Evolutionary conservation across 2,329 filamentous ascomycete species (phyloP).

Genomic region (Arachnomyces sp.): DNA sequence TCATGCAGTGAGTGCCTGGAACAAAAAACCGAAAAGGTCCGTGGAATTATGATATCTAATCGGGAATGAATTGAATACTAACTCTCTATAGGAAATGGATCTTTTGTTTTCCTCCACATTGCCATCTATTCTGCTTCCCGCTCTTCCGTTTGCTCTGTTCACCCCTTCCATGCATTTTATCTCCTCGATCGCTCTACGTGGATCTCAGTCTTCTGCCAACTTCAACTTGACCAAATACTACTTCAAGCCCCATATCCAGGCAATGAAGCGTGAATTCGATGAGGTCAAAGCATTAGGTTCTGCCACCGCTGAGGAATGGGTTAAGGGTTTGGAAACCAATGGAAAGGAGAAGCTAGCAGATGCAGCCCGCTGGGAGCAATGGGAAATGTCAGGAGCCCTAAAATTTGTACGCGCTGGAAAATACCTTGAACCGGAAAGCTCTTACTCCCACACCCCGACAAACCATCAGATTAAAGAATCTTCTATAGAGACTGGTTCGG

Average conservation of each 20-base stretch:
- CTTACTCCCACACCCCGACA: not conserved
- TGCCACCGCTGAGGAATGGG: slow-evolving; percentile 66
- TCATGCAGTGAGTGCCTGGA: slow-evolving; percentile 60
- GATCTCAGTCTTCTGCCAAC: slow-evolving; percentile 23
- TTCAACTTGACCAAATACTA: slow-evolving; percentile 58
- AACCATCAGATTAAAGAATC: slow-evolving; percentile 1
- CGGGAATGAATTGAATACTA: slow-evolving; percentile 13
- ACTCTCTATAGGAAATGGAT: slow-evolving; percentile 56
- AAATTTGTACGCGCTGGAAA: slow-evolving; percentile 15
- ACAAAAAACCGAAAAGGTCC: slow-evolving; percentile 56
- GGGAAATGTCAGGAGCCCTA: slow-evolving; percentile 44
- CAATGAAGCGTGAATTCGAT: slow-evolving; percentile 54
- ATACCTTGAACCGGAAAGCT: slow-evolving; percentile 1
- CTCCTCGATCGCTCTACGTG: slow-evolving; percentile 46
- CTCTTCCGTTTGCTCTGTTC: slow-evolving; percentile 61
- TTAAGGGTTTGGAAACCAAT: slow-evolving; percentile 60
- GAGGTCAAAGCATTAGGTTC: slow-evolving; percentile 58
- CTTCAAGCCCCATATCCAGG: slow-evolving; percentile 53
- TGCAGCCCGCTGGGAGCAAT: slow-evolving; percentile 65
- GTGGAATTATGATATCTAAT: slow-evolving; percentile 17
- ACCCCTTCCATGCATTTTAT: slow-evolving; percentile 55
- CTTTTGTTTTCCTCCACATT: slow-evolving; percentile 54
- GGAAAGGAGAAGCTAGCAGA: slow-evolving; percentile 55
- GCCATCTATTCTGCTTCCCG: slow-evolving; percentile 55
- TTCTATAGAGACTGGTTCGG: not conserved